Percentiles rank a stretch among this genome's conserved stretches.
These are phyloP conservation scores for Grammothele lineata DNA, from an alignment of 768 basidiomycete species.

Conservation along the genomic window DNA sequence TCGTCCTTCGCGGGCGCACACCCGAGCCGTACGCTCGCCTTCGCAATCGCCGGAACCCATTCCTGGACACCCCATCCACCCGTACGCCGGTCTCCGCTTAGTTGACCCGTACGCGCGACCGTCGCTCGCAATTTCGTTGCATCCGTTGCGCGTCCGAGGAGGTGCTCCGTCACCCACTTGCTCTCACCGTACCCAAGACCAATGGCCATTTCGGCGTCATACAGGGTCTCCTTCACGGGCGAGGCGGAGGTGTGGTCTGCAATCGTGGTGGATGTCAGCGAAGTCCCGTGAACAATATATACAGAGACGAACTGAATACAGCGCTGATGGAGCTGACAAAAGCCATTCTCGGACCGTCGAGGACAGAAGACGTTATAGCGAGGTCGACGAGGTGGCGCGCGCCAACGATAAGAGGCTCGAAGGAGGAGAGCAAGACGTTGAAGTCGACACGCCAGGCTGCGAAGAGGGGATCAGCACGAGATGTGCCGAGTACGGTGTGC, in stretches of 20 bases:
- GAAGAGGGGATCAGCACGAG: background rate
- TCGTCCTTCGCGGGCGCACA: no score
- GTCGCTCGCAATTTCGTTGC: constrained; percentile 29
- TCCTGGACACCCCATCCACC: constrained; percentile 30
- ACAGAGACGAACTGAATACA: constrained; percentile 5
- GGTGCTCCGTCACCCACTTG: constrained; percentile 30
- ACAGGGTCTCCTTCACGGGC: background rate
- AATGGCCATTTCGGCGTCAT: constrained; percentile 18
- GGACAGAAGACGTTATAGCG: constrained; percentile 7
- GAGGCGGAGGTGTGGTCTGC: constrained; percentile 1
- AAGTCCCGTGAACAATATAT: constrained; percentile 23
- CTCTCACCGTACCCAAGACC: constrained; percentile 30
- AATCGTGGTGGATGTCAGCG: no score
- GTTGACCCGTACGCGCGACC: constrained; percentile 31
- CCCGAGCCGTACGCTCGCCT: no score
- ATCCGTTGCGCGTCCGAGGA: constrained; percentile 24
- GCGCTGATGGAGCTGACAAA: constrained; percentile 18
- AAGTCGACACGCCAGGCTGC: constrained; percentile 39
- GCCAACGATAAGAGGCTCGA: constrained; percentile 32
- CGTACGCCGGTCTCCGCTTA: constrained; percentile 21
- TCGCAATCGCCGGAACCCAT: constrained; percentile 23
- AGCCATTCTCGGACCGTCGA: constrained; percentile 21
- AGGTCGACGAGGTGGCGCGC: constrained; percentile 16
- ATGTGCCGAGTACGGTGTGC: no score
- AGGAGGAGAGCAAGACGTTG: constrained; percentile 34